Conservation (phyloP, 1,284 basidiomycete species). For the Polyporus tsugae region DNA sequence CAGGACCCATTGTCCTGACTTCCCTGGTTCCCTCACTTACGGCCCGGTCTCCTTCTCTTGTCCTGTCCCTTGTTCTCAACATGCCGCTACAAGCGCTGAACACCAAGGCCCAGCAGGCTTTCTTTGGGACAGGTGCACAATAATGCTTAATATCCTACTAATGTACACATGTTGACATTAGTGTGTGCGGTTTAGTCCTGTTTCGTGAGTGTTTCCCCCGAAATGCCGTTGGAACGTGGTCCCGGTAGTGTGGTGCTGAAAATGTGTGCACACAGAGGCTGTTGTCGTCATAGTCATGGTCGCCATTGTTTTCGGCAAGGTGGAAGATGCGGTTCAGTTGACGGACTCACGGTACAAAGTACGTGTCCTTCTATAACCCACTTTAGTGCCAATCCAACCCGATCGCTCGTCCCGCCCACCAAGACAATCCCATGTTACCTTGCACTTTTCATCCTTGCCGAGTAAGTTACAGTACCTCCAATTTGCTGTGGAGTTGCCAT, state of each 20-base stretch:
- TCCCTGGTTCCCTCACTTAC: background rate
- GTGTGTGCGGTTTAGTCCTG: slow-evolving; percentile 32
- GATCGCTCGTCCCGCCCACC: slow-evolving; percentile 15
- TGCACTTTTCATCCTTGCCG: slow-evolving; percentile 81
- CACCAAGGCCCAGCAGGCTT: slow-evolving; percentile 70
- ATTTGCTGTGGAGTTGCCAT: background rate
- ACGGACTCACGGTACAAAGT: slow-evolving; percentile 60
- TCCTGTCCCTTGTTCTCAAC: slow-evolving; percentile 26
- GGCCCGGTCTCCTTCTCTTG: slow-evolving; percentile 13
- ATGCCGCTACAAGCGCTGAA: slow-evolving; percentile 75
- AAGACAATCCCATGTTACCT: slow-evolving; percentile 88
- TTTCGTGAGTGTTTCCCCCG: slow-evolving; percentile 38
- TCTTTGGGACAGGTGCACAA: slow-evolving; percentile 67
- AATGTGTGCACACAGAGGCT: slow-evolving; percentile 48
- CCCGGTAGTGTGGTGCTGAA: slow-evolving; percentile 16
- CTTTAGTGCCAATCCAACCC: slow-evolving; percentile 1
- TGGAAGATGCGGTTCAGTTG: slow-evolving; percentile 60
- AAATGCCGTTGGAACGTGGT: slow-evolving; percentile 1
- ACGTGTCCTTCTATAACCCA: slow-evolving; percentile 11
- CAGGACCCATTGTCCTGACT: slow-evolving; percentile 27
- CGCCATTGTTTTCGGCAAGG: slow-evolving; percentile 56
- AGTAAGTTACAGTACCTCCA: slow-evolving; percentile 53
- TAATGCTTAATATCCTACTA: slow-evolving; percentile 1
- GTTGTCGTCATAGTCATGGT: slow-evolving; percentile 57
- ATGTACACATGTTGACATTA: slow-evolving; percentile 2